Base-by-base conservation (phyloP, 2,329 filamentous ascomycete species). In the Pseudogymnoascus sp. region DNA sequence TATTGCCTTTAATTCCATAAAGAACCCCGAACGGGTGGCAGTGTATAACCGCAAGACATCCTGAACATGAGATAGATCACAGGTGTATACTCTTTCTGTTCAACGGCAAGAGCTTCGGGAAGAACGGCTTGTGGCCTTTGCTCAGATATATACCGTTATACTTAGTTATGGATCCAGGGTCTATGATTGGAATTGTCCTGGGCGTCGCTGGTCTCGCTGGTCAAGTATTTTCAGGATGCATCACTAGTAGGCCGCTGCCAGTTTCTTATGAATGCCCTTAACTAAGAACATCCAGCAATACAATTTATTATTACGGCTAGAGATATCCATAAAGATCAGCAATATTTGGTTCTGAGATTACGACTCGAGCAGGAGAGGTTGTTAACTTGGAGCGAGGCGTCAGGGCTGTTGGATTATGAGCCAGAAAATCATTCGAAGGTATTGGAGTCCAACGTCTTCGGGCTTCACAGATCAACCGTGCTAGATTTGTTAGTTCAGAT, bases 351-450 rank as follows among this genome's bases (percentile, higher is more conserved):
- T 64, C 67, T 80, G 65, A 74, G 78, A 59, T 68, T 80, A 59
- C 76, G 77, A 60, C 78, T 80, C 75, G 78, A 80, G 67, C 77
- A 81, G 69, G 77, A 80, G 64, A 73, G 78, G 25, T 72, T 80
- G 12, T 79, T 78, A 63, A 77, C 77, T 40, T 80, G 78, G 78
- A 78, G 77, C 64, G 78, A 80, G 65, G 77, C 77, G 2, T 80
- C 78, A 9, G 79, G 78, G 7, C 67, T 81, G 15, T 71, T 80
- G 10, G 78, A 79, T 62, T 69, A 79, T 10, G 76, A 67, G 33
- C 59, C 78, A 60, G 68, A 67, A 21, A 73, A 78, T 59, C 73
- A 77, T 55, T 68, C 74, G 48, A 78, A 74, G 63, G 69, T 80
- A 3, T 72, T 77, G 36, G 73, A 77, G 63, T 78, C 78, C 52